Evolutionary conservation across 805 yeast genomes (phyloP).

Genomic region (Wickerhamomyces xylosicus): DNA sequence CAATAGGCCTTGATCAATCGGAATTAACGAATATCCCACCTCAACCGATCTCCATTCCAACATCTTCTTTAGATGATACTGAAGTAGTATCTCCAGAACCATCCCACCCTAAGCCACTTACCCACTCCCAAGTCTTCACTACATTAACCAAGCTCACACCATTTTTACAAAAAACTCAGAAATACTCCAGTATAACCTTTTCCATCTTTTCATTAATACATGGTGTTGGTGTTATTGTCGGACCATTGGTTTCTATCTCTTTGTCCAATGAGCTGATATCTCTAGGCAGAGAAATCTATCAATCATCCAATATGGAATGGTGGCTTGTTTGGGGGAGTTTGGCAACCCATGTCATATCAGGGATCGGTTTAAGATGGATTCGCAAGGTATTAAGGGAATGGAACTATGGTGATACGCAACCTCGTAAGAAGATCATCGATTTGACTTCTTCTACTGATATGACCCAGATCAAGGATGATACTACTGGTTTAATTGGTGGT

Average conservation of each 20-base stretch:
- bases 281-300: conserved; percentile 53
- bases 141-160: conserved; percentile 8
- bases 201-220: conserved; percentile 49
- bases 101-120: not conserved
- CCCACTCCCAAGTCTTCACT: not conserved
- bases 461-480: conserved; percentile 28
- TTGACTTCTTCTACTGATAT: conserved; percentile 4
- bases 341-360: conserved; percentile 41
- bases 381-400: conserved; percentile 18
- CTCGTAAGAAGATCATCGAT: conserved; percentile 3
- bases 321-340: conserved; percentile 36
- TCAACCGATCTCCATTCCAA: too few species aligned
- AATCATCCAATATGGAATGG: conserved; percentile 39
- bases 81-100: not conserved
- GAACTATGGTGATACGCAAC: conserved; percentile 8
- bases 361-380: conserved; percentile 34
- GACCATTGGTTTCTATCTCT: conserved; percentile 38
- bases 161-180: conserved; percentile 29
- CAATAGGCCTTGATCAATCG: too few species aligned
- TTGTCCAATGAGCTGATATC: conserved; percentile 45
- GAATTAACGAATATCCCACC: too few species aligned
- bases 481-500: conserved; percentile 54
- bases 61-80: too few species aligned
- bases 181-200: conserved; percentile 52
- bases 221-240: conserved; percentile 37